Percentiles rank a stretch among this genome's conserved stretches.
These are phyloP conservation scores for Tylopilus sp. DNA, from an alignment of 768 basidiomycete species.

Conservation along the genomic window DNA sequence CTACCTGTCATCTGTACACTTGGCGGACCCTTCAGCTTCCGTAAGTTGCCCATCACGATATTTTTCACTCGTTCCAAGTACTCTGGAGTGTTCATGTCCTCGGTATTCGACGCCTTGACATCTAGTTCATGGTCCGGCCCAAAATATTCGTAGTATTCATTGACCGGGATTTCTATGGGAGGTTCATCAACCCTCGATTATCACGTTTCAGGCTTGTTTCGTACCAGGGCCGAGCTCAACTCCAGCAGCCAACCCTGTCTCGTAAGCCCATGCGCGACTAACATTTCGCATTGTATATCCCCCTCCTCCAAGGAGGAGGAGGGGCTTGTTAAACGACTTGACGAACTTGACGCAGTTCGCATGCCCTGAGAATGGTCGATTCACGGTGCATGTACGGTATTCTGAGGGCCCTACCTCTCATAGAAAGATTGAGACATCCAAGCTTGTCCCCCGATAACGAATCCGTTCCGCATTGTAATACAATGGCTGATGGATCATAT, in stretches of 20 bases:
- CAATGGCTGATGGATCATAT: constrained; percentile 92
- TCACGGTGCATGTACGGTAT: neutral
- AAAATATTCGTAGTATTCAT: constrained; percentile 99
- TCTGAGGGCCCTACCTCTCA: constrained; percentile 59
- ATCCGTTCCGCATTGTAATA: constrained; percentile 96
- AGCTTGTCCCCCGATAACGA: constrained; percentile 95
- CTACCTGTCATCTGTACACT: constrained; percentile 88
- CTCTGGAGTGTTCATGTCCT: constrained; percentile 89
- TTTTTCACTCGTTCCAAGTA: constrained; percentile 92
- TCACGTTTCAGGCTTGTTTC: constrained; percentile 3
- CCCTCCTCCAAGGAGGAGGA: constrained; percentile 93
- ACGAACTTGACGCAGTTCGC: constrained; percentile 97
- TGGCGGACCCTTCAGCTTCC: constrained; percentile 84
- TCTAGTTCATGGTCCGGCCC: constrained; percentile 96
- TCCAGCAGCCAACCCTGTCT: constrained; percentile 97
- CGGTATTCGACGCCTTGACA: constrained; percentile 91
- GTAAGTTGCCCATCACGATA: constrained; percentile 88
- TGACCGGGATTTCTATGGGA: constrained; percentile 86
- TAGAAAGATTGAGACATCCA: constrained; percentile 93
- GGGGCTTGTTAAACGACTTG: constrained; percentile 90
- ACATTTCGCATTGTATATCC: constrained; percentile 99
- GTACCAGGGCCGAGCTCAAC: constrained; percentile 85
- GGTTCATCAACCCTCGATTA: constrained; percentile 3
- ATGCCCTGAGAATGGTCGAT: constrained; percentile 55
- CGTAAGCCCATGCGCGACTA: constrained; percentile 95